A percentile compares a stretch with the other conserved stretches of the same genome.
phyloP scores from a whole-genome alignment of 2,329 filamentous ascomycete genomes.

The Ophiocordyceps camponoti-rufipedis region DNA sequence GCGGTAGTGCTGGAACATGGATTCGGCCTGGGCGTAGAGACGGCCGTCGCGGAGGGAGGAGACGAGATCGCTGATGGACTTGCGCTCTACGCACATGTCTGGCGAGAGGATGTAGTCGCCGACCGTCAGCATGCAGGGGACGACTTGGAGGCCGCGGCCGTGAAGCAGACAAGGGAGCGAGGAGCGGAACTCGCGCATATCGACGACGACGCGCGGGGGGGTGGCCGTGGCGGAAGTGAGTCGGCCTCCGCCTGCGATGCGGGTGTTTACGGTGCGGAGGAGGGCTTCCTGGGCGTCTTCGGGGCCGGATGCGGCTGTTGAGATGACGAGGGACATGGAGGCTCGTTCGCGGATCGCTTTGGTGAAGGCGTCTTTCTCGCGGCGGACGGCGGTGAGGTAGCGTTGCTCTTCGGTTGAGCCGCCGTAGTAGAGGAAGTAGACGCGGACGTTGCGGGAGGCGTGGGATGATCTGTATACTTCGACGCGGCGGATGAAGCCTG shows the following conservation, averaged over 20 bases:
- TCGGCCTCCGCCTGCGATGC: slow-evolving; percentile 83
- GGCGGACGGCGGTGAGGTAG: slow-evolving; percentile 74
- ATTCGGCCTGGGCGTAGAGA: slow-evolving; percentile 79
- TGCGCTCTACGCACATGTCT: slow-evolving; percentile 82
- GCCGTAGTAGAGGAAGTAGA: slow-evolving; percentile 95
- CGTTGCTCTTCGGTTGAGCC: slow-evolving; percentile 90
- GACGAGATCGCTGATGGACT: slow-evolving; percentile 81
- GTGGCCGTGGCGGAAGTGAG: slow-evolving; percentile 59
- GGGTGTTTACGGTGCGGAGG: slow-evolving; percentile 85
- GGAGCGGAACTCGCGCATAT: slow-evolving; percentile 90
- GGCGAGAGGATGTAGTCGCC: slow-evolving; percentile 92
- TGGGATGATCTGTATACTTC: slow-evolving; percentile 95
- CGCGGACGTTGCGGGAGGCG: slow-evolving; percentile 69
- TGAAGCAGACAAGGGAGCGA: slow-evolving; percentile 82
- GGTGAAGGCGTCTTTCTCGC: slow-evolving; percentile 93
- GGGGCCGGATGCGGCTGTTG: slow-evolving; percentile 45
- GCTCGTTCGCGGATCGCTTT: slow-evolving; percentile 87
- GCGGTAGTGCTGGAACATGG: slow-evolving; percentile 89
- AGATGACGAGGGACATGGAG: slow-evolving; percentile 79
- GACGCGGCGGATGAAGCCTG: slow-evolving; percentile 81
- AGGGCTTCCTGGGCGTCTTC: slow-evolving; percentile 83
- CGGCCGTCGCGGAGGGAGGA: slow-evolving; percentile 82
- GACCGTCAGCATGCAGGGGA: slow-evolving; percentile 91
- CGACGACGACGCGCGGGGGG: slow-evolving; percentile 80
- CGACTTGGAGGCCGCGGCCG: slow-evolving; percentile 69